These are phyloP conservation scores for Claviceps maximensis DNA, from an alignment of 2,329 filamentous ascomycete species.

Conservation along the genomic window DNA sequence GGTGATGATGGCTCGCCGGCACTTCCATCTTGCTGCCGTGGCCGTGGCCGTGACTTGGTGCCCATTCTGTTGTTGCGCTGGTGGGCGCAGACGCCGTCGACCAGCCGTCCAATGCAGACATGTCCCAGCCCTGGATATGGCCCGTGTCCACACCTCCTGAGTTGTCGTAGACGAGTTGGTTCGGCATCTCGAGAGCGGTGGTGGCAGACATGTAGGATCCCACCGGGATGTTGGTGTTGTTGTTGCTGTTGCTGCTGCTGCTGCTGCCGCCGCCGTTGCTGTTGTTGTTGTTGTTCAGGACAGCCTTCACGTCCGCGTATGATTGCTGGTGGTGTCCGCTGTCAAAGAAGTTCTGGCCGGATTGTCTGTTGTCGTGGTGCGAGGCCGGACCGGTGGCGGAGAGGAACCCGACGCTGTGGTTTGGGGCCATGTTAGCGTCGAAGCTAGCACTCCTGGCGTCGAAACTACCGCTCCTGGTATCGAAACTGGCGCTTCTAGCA, in stretches of 20 bases:
- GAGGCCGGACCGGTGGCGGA: conserved; percentile 14
- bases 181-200: conserved; percentile 19
- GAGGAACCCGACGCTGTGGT: conserved; percentile 19
- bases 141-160: conserved; percentile 16
- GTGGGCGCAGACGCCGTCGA: conserved; percentile 12
- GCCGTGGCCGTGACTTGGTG: conserved; percentile 10
- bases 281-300: too few species aligned
- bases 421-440: conserved; percentile 22
- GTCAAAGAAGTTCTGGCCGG: conserved; percentile 20
- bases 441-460: conserved; percentile 23
- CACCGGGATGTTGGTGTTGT: conserved; percentile 17
- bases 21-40: conserved; percentile 17
- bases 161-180: conserved; percentile 22
- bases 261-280: too few species aligned
- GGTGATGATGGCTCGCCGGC: conserved; percentile 7
- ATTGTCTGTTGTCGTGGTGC: conserved; percentile 14
- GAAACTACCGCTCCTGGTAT: conserved; percentile 4
- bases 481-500: conserved; percentile 9
- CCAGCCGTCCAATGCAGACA: conserved; percentile 24
- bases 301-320: conserved; percentile 22
- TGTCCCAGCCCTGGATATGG: conserved; percentile 24
- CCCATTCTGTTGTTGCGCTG: conserved; percentile 20
- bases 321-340: conserved; percentile 17
- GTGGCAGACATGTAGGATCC: conserved; percentile 18
- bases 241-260: too few species aligned